These are phyloP conservation scores for Lachancea cidri DNA, from an alignment of 805 yeast species.

Conservation along the genomic window DNA sequence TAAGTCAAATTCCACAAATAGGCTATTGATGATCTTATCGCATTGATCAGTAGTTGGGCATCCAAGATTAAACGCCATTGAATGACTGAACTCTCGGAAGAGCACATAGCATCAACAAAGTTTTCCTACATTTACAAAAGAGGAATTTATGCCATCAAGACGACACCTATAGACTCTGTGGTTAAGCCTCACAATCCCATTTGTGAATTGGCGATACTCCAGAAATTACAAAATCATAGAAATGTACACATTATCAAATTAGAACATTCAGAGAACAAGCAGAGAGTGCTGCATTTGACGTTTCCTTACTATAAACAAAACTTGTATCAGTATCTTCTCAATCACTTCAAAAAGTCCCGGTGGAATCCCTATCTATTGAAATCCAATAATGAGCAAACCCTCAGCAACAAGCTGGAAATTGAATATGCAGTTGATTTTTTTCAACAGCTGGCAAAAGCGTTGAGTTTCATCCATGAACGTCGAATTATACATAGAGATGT, in stretches of 20 bases:
- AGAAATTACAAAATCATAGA: constrained; percentile 10
- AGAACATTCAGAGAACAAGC: constrained; percentile 9
- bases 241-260: constrained; percentile 15
- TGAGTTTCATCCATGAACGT: constrained; percentile 76
- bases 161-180: constrained; percentile 20
- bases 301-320: constrained; percentile 11
- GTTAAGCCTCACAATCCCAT: constrained; percentile 28
- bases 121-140: constrained; percentile 22
- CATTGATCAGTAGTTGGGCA: no score
- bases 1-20: no score
- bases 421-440: constrained; percentile 43
- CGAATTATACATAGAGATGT: constrained; percentile 93
- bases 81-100: not conserved
- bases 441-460: constrained; percentile 65
- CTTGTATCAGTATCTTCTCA: constrained; percentile 9
- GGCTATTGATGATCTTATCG: no score
- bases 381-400: not conserved
- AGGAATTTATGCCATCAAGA: constrained; percentile 16
- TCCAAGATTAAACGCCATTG: no score
- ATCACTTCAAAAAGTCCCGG: constrained; percentile 8
- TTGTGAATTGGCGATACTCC: constrained; percentile 21
- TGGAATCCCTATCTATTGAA: constrained; percentile 10
- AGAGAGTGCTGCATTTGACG: constrained; percentile 4
- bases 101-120: constrained; percentile 14
- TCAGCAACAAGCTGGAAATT: constrained; percentile 18